Evolutionary conservation across 2,329 filamentous ascomycete genomes (phyloP).

Genomic region (Trichophyton schoenleinii): DNA sequence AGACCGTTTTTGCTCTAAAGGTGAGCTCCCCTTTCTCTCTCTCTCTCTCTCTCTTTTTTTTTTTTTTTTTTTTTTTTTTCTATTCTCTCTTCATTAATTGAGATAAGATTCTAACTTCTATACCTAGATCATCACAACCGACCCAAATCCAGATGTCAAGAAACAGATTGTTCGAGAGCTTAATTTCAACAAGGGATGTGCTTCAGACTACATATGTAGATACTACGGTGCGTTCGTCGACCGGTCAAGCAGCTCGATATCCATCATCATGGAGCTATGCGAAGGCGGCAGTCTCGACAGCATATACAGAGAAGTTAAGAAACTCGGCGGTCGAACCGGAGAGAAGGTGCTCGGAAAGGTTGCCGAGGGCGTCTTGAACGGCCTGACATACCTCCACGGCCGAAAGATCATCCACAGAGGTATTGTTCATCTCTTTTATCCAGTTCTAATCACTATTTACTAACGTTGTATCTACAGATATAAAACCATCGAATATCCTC

Average conservation of each 20-base stretch:
- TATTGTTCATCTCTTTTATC: slow-evolving; percentile 15
- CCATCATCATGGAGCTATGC: slow-evolving; percentile 98
- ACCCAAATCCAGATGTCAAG: slow-evolving; percentile 94
- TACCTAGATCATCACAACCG: slow-evolving; percentile 82
- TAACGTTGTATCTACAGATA: slow-evolving; percentile 44
- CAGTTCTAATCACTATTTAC: neutral
- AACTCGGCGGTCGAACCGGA: slow-evolving; percentile 82
- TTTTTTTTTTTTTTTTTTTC: neutral
- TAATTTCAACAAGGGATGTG: slow-evolving; percentile 95
- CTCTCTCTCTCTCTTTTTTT: slow-evolving; percentile 3
- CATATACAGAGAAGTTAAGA: slow-evolving; percentile 95
- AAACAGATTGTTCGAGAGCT: slow-evolving; percentile 95
- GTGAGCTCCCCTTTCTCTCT: slow-evolving; percentile 36
- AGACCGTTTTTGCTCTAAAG: slow-evolving; percentile 93
- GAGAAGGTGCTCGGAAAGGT: slow-evolving; percentile 97
- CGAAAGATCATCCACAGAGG: slow-evolving; percentile 91
- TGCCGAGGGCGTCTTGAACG: slow-evolving; percentile 84
- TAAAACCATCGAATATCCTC: slow-evolving; percentile 95
- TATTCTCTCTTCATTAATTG: neutral
- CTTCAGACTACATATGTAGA: slow-evolving; percentile 87
- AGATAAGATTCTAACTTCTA: slow-evolving; percentile 12
- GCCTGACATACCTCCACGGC: slow-evolving; percentile 85
- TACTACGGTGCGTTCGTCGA: slow-evolving; percentile 98
- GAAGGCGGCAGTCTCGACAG: slow-evolving; percentile 92
- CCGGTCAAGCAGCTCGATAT: slow-evolving; percentile 89